Evolutionary conservation across 2,329 filamentous ascomycete species (phyloP).

Genomic region (Pseudogymnoascus sp.): DNA sequence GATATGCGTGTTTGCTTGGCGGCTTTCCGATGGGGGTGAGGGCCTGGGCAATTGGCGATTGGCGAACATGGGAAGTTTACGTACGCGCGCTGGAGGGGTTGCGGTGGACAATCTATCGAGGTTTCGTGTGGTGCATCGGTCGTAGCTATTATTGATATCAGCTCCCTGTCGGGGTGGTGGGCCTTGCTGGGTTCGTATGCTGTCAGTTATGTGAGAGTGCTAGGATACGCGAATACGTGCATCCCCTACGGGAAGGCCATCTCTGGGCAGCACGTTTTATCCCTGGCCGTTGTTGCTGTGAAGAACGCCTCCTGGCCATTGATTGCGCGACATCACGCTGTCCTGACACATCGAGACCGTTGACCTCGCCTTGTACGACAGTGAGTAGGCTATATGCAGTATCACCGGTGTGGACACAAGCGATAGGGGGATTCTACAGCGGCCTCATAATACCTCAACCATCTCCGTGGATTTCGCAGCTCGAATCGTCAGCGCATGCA

Average conservation of each 20-base stretch:
- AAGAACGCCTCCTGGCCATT: background rate
- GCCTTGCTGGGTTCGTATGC: background rate
- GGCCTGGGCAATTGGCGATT: background rate
- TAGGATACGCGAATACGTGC: background rate
- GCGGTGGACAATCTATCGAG: background rate
- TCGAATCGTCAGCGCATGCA: constrained; percentile 7
- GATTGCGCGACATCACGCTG: background rate
- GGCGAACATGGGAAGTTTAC: background rate
- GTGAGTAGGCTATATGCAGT: background rate
- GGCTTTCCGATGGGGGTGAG: background rate
- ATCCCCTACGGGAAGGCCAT: background rate
- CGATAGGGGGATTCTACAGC: background rate
- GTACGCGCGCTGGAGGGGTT: background rate
- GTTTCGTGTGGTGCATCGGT: constrained; percentile 3
- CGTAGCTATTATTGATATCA: constrained; percentile 5
- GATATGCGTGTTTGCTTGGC: background rate
- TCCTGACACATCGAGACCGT: background rate
- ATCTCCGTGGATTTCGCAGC: background rate
- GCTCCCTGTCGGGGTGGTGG: background rate
- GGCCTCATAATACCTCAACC: background rate
- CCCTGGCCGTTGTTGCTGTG: background rate
- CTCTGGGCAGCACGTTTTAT: constrained; percentile 3
- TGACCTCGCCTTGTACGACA: background rate
- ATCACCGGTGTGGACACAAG: background rate
- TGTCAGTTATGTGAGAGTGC: background rate